phyloP scores from a whole-genome alignment of 495 filamentous ascomycete species.

The Staphylotrichum longicolle region DNA sequence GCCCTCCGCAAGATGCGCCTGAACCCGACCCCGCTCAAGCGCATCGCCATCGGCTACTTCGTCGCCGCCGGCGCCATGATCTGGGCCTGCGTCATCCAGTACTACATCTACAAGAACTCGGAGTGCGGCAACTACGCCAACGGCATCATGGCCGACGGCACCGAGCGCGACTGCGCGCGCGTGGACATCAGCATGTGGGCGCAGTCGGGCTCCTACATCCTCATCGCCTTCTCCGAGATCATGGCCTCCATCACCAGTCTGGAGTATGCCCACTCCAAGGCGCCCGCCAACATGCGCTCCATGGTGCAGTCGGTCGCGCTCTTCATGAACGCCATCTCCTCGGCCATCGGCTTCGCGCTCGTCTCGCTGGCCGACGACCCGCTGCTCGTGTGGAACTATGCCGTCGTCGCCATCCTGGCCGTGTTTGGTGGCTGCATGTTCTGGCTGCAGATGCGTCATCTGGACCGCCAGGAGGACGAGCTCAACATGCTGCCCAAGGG shows the following conservation, averaged over 20 bases:
- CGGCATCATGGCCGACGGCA: constrained; percentile 14
- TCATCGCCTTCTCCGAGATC: constrained; percentile 73
- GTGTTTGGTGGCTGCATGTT: constrained; percentile 59
- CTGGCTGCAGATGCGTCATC: constrained; percentile 56
- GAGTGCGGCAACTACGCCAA: constrained; percentile 57
- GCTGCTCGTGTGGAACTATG: constrained; percentile 63
- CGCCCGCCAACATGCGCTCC: constrained; percentile 73
- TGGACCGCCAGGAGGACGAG: constrained; percentile 63
- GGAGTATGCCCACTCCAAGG: constrained; percentile 76
- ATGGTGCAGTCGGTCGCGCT: constrained; percentile 66
- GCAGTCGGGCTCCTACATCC: constrained; percentile 61
- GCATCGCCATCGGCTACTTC: constrained; percentile 67
- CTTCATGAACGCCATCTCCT: constrained; percentile 67
- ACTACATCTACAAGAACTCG: constrained; percentile 66
- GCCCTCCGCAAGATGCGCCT: constrained; percentile 58
- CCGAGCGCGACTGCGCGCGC: constrained; percentile 21
- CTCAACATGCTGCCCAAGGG: constrained; percentile 55
- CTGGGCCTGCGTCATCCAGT: constrained; percentile 62
- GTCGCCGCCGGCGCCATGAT: constrained; percentile 62
- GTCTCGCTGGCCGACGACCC: constrained; percentile 65
- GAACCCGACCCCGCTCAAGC: constrained; percentile 70
- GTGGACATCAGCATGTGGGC: constrained; percentile 54
- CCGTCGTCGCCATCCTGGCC: constrained; percentile 59
- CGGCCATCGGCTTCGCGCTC: constrained; percentile 68
- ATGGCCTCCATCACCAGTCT: constrained; percentile 63